Evolutionary conservation across 2,329 filamentous ascomycete genomes (phyloP).

Genomic region (Clonostachys solani): DNA sequence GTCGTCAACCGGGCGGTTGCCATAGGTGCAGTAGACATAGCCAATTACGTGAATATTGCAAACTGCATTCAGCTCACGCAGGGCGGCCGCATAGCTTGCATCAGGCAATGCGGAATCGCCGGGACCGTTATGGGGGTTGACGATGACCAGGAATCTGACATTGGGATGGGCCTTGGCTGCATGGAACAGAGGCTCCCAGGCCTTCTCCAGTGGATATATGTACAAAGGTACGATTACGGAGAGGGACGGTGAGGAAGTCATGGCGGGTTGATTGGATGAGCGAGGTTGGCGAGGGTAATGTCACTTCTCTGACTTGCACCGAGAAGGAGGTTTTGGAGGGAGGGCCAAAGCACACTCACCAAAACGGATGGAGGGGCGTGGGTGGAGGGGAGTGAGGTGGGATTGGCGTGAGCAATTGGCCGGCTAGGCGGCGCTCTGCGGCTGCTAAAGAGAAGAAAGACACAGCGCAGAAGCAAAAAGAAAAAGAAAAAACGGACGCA

Average conservation of each 20-base stretch:
- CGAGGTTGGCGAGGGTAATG: too few relatives aligned
- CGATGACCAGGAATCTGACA: conserved; percentile 18
- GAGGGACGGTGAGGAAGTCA: neutral
- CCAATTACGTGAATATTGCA: conserved; percentile 19
- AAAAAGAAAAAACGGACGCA: too few relatives aligned
- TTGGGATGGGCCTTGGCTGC: conserved; percentile 12
- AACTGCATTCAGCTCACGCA: conserved; percentile 11
- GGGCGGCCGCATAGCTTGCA: conserved; percentile 16
- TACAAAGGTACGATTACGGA: conserved; percentile 21
- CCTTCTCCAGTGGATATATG: conserved; percentile 20
- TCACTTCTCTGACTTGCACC: too few relatives aligned
- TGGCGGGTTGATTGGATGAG: too few relatives aligned
- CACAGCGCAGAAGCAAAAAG: too few relatives aligned
- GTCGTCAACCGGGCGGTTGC: conserved; percentile 9
- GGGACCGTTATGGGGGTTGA: conserved; percentile 23
- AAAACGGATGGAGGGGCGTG: too few relatives aligned
- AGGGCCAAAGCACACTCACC: too few relatives aligned
- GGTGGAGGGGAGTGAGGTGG: too few relatives aligned
- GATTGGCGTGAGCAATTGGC: too few relatives aligned
- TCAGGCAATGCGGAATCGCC: conserved; percentile 16
- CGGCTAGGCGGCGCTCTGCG: too few relatives aligned
- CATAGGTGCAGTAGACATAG: conserved; percentile 22
- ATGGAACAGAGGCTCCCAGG: conserved; percentile 20
- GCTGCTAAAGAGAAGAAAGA: too few relatives aligned
- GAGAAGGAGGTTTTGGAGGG: too few relatives aligned